Base-by-base conservation (phyloP, 139 green algal genomes). In the Chlamydomonas urium region DNA sequence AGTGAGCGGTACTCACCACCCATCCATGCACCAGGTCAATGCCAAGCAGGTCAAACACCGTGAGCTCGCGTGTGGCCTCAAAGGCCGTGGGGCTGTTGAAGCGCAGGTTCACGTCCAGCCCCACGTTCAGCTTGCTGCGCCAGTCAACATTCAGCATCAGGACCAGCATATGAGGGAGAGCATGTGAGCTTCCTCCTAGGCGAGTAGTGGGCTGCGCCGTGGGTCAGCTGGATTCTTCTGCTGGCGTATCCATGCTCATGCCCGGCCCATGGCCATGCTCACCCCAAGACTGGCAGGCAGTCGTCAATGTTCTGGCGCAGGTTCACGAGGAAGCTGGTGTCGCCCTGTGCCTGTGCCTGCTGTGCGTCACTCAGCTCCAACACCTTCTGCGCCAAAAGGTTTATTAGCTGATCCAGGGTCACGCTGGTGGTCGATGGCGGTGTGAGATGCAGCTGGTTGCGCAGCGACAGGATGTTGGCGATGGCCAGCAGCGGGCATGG, bases 31-130 rank as follows among this genome's bases (percentile, higher is more conserved):
- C 78, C 10, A 80, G 42, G 26, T 42, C 66, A 47, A 99, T 91
- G 82, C 91, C 90, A 50, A 98, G 82, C 47, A 99, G 85, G 82
- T 99, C 95, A 72, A 99, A 99, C 37, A 99, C 90, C 19, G 86
- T 84, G 2, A 88, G 67, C 75, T 97, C 90, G 19, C 35, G 73
- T 0, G 81, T 87, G 0, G 75, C 61, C 83, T 89, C 79, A 32
- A 84, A 81, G 14, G 63, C 76, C n/a, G n/a, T n/a, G n/a, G n/a
- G n/a, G n/a, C n/a, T n/a, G n/a, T n/a, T n/a, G n/a, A 82, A 78
- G 29, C 76, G 71, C 19, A 79, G 42, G 77, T 99, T 99, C 29
- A 99, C 94, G 74, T 99, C 95, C 33, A 99, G 79, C n/a, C 95
- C 95, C 0, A 89, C 95, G 19, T 84, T 71, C 57, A 76, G 65